Evolutionary conservation across 2,329 filamentous ascomycete species (phyloP).

Genomic region (Exophiala oligosperma): DNA sequence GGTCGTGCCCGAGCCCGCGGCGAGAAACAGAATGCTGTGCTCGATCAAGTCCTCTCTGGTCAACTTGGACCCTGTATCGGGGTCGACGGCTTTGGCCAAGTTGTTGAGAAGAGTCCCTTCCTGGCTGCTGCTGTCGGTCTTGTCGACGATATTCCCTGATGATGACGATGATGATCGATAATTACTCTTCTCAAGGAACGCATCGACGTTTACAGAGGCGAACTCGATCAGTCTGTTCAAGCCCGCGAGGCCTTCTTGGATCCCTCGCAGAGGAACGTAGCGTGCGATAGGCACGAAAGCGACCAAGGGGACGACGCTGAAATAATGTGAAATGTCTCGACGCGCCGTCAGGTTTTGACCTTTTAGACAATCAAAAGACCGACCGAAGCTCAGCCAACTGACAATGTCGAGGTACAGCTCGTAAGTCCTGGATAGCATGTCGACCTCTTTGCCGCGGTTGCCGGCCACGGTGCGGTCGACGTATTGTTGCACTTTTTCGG

Average conservation of each 20-base stretch:
- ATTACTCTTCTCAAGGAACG: no score
- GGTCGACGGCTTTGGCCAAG: background rate
- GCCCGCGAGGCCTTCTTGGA: constrained; percentile 5
- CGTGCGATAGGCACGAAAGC: background rate
- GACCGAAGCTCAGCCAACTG: no score
- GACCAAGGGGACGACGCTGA: constrained; percentile 1
- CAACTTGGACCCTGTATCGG: constrained; percentile 7
- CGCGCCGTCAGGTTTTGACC: no score
- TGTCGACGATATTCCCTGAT: no score
- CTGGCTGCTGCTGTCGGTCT: background rate
- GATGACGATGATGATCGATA: no score
- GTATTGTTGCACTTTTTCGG: constrained; percentile 1
- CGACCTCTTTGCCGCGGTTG: no score
- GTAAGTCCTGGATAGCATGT: no score
- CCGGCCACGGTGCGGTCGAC: background rate
- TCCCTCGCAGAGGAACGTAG: background rate
- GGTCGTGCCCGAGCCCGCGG: constrained; percentile 10
- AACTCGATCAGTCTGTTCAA: constrained; percentile 3
- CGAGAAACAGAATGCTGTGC: constrained; percentile 7
- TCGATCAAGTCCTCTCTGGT: constrained; percentile 5
- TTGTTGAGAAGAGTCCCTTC: constrained; percentile 3
- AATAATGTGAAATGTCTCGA: constrained; percentile 1
- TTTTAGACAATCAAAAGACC: no score
- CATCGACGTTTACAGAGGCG: background rate
- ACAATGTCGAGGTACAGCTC: no score